phyloP scores from a whole-genome alignment of 2,329 filamentous ascomycete species.

The Dactylonectria macrodidyma region DNA sequence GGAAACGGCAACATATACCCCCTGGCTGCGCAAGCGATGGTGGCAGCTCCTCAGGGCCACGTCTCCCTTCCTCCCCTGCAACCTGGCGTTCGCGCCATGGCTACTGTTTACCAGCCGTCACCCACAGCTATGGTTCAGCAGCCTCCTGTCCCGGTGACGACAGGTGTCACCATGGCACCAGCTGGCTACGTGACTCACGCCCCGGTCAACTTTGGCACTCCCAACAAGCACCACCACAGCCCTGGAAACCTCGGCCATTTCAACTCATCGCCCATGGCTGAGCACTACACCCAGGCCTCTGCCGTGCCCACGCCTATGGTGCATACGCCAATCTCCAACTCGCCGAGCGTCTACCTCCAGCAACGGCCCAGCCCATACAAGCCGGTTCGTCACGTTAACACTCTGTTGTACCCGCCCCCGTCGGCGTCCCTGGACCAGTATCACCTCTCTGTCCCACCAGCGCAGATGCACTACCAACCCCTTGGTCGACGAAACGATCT shows the following conservation, averaged over 20 bases:
- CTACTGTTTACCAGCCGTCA: slow-evolving; percentile 78
- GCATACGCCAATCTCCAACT: slow-evolving; percentile 80
- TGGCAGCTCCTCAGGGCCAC: slow-evolving; percentile 48
- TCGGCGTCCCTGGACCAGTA: slow-evolving; percentile 84
- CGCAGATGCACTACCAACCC: slow-evolving; percentile 88
- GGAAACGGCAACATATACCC: slow-evolving; percentile 58
- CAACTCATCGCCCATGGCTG: slow-evolving; percentile 78
- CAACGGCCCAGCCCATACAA: slow-evolving; percentile 94
- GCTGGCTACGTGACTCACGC: slow-evolving; percentile 49
- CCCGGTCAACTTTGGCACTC: slow-evolving; percentile 62
- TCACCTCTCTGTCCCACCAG: slow-evolving; percentile 73
- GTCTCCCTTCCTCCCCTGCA: slow-evolving; percentile 76
- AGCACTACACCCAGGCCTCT: slow-evolving; percentile 69
- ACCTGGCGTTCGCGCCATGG: slow-evolving; percentile 78
- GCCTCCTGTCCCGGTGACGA: slow-evolving; percentile 45
- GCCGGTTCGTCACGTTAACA: slow-evolving; percentile 90
- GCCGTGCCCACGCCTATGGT: slow-evolving; percentile 69
- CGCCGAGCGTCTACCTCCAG: slow-evolving; percentile 88
- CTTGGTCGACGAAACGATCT: slow-evolving; percentile 79
- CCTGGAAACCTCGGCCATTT: slow-evolving; percentile 63
- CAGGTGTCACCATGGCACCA: slow-evolving; percentile 42
- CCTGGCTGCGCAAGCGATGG: slow-evolving; percentile 47
- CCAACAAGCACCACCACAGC: slow-evolving; percentile 68
- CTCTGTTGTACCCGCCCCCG: slow-evolving; percentile 89
- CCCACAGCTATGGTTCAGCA: slow-evolving; percentile 60